These are phyloP conservation scores for Pseudotulostoma volvatum DNA, from an alignment of 495 filamentous ascomycete species.

Conservation along the genomic window DNA sequence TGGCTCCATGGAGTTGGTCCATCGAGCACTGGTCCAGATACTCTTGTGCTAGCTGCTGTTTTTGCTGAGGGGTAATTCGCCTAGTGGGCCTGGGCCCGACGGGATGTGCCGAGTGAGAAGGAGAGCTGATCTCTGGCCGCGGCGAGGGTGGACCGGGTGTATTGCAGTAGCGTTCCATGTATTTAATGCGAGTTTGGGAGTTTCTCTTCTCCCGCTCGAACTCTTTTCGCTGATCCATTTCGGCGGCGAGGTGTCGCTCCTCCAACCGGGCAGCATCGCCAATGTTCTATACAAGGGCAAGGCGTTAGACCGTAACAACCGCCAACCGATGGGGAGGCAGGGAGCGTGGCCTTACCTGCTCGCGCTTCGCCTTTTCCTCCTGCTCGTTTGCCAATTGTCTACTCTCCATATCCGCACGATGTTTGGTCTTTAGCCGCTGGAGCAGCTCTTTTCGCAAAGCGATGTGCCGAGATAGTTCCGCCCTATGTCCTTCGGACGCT, in stretches of 20 bases:
- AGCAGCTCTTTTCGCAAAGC: slow-evolving; percentile 29
- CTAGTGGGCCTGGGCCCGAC: too few relatives aligned
- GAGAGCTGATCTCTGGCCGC: slow-evolving; percentile 7
- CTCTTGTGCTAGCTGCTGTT: slow-evolving; percentile 50
- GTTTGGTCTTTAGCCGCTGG: slow-evolving; percentile 16
- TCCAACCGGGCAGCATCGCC: slow-evolving; percentile 44
- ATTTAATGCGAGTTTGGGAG: slow-evolving; percentile 50
- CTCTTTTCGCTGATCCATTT: slow-evolving; percentile 43
- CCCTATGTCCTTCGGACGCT: slow-evolving; percentile 36
- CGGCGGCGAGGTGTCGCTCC: slow-evolving; percentile 56
- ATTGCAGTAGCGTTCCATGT: slow-evolving; percentile 67
- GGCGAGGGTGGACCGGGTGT: slow-evolving; percentile 30
- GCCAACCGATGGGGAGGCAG: not conserved
- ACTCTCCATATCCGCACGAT: slow-evolving; percentile 19
- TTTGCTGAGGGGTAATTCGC: slow-evolving; percentile 22
- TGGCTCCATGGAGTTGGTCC: slow-evolving; percentile 50
- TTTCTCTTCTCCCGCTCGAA: slow-evolving; percentile 42
- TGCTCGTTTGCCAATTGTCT: slow-evolving; percentile 15
- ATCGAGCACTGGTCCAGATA: slow-evolving; percentile 52
- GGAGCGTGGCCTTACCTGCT: slow-evolving; percentile 32
- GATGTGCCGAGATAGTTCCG: slow-evolving; percentile 42
- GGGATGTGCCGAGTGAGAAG: slow-evolving; percentile 7
- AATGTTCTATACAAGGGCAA: slow-evolving; percentile 17
- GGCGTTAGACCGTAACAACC: slow-evolving; percentile 1
- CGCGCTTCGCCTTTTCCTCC: slow-evolving; percentile 33